Base-by-base conservation (phyloP, 2,329 filamentous ascomycete species). In the Penicillium paneum region DNA sequence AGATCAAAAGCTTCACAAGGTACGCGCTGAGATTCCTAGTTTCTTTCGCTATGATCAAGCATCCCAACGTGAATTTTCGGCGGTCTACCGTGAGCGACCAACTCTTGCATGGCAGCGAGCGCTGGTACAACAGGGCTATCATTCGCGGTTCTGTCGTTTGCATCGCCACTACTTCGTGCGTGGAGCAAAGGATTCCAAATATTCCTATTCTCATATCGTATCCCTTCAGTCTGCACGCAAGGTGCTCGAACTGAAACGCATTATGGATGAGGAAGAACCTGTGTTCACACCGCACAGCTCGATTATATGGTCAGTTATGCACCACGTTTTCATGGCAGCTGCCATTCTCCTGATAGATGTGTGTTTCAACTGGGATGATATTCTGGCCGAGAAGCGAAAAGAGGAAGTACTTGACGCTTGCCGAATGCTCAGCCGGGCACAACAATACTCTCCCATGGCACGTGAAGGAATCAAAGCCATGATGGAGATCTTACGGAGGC, bases 311-410 rank as follows among this genome's bases (percentile, higher is more conserved):
- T 61, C 66, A 3, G 64, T 73, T 5, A 67, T 72, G 59, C 69
- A 76, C 52, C 72, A 75, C 41, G 67, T 76, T 0, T 76, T 76
- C 50, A 69, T 76, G 62, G 73, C 74, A 1, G 70, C 71, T 1
- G 70, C 72, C 1, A 70, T 74, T 6, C 49, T 76, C 11, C 55
- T 75, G 5, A 72, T 76, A 54, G 74, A 76, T 35, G 64, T 72
- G 0, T 76, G 73, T 53, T 72, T 74, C 56, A 75, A 75, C 40
- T 70, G 67, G 59, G 70, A 71, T 44, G 71, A 75, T 39, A 67
- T 71, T 1, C 53, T 72, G 0, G 71, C 67, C 1, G 69, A 72
- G 6, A 68, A 64, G 12, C 62, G 73, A 6, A 68, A 68, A 32
- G 57, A 69, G 26, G 74, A 76, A 44, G 71, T 76, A 1, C 57